Conservation (phyloP, 345 rosid genomes). For the Cochlearia excelsa region DNA sequence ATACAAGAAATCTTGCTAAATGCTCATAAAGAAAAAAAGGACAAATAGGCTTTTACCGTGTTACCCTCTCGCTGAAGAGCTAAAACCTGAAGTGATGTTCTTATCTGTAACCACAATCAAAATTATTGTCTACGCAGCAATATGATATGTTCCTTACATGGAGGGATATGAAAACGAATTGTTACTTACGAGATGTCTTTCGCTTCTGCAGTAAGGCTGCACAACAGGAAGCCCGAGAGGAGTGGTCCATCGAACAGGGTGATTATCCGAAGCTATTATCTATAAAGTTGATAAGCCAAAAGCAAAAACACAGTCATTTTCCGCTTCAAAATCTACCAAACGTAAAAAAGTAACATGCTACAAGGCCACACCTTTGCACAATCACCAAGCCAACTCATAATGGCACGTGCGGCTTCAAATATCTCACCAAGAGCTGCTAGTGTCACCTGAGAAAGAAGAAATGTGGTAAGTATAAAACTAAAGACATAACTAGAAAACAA, state of each 20-base stretch:
- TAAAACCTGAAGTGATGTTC: slow-evolving; percentile 89
- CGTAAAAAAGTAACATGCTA: background rate
- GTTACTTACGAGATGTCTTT: slow-evolving; percentile 72
- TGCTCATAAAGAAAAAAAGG: background rate
- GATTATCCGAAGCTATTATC: slow-evolving; percentile 80
- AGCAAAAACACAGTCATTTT: background rate
- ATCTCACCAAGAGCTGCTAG: slow-evolving; percentile 85
- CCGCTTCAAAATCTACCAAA: background rate
- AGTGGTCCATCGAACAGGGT: slow-evolving; percentile 87
- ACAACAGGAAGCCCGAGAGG: slow-evolving; percentile 97
- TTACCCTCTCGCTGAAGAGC: slow-evolving; percentile 82
- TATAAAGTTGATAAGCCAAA: slow-evolving; percentile 29
- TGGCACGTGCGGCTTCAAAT: slow-evolving; percentile 91
- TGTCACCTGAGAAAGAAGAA: slow-evolving; percentile 57
- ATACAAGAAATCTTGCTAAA: slow-evolving; percentile 14
- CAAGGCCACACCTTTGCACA: slow-evolving; percentile 71
- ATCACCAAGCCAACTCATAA: slow-evolving; percentile 94
- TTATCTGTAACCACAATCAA: slow-evolving; percentile 57
- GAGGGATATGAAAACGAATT: slow-evolving; percentile 9
- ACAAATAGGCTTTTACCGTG: slow-evolving; percentile 48
- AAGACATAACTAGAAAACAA: background rate
- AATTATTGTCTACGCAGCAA: background rate
- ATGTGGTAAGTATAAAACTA: background rate
- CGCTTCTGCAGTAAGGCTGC: slow-evolving; percentile 82
- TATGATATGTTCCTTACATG: slow-evolving; percentile 1